Evolutionary conservation across 208 protist species (phyloP).

Genomic region (Leishmania arabica): DNA sequence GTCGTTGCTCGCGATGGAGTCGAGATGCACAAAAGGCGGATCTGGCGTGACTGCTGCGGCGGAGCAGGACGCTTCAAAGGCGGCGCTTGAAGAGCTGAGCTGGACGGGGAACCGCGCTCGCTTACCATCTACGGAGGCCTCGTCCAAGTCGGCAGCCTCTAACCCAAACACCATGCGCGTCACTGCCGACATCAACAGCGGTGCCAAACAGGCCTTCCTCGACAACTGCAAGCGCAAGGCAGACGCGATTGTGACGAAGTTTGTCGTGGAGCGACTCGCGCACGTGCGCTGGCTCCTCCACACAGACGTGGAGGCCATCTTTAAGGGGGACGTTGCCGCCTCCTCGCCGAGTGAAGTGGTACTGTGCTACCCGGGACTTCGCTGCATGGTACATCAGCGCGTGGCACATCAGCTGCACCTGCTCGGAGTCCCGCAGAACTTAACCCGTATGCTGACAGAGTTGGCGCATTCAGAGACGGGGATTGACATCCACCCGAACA

Average conservation of each 20-base stretch:
- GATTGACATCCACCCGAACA: conserved; percentile 90
- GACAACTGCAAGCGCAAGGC: conserved; percentile 37
- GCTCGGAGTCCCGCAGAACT: conserved; percentile 66
- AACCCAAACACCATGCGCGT: neutral
- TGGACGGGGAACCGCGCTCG: neutral
- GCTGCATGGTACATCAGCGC: conserved; percentile 76
- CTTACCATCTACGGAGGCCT: neutral
- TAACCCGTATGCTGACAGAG: conserved; percentile 77
- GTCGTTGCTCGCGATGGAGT: conserved; percentile 16
- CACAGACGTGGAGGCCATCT: conserved; percentile 68
- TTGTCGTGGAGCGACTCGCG: conserved; percentile 53
- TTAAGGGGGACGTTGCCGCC: conserved; percentile 61
- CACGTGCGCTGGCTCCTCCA: conserved; percentile 64
- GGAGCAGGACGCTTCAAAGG: neutral
- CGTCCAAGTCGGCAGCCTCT: neutral
- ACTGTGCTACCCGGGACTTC: conserved; percentile 74
- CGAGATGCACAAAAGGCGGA: neutral
- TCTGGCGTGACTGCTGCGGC: neutral
- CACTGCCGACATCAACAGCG: neutral
- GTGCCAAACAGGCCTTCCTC: conserved; percentile 18
- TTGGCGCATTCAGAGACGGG: conserved; percentile 67
- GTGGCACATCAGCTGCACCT: conserved; percentile 69
- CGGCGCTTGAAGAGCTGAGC: neutral
- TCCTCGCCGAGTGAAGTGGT: conserved; percentile 69
- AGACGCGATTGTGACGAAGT: conserved; percentile 51